Percentiles rank a stretch among this genome's conserved stretches.
Conservation (phyloP, 148 eudicot genomes). For the Talinum fruticosum region DNA sequence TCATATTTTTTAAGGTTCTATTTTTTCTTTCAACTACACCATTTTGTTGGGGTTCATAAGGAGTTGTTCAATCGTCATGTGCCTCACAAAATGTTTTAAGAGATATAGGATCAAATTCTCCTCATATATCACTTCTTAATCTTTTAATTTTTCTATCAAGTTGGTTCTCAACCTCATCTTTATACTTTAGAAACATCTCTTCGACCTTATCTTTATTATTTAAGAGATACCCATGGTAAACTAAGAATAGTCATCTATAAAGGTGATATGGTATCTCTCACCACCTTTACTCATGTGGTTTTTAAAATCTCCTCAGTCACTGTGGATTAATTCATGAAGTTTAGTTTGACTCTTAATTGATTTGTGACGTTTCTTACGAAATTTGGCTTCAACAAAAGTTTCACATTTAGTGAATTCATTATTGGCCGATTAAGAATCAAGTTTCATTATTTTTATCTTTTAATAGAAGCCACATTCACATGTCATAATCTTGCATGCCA, state of each 20-base stretch:
- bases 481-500: too few relatives aligned
- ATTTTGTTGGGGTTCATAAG: neutral
- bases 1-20: too few relatives aligned
- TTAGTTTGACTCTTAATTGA: too few relatives aligned
- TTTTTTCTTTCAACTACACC: neutral
- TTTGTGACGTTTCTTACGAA: too few relatives aligned
- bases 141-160: neutral
- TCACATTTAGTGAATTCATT: too few relatives aligned
- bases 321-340: neutral
- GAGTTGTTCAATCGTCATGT: neutral
- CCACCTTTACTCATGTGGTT: neutral
- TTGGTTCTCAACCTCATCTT: neutral
- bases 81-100: neutral
- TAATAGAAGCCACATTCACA: too few relatives aligned
- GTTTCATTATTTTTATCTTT: too few relatives aligned
- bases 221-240: neutral
- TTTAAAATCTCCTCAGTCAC: neutral
- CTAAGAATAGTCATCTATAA: neutral
- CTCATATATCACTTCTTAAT: neutral
- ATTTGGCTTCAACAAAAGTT: too few relatives aligned
- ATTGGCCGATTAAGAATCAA: too few relatives aligned
- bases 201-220: neutral
- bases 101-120: neutral
- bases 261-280: neutral
- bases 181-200: neutral